Evolutionary conservation across 2,329 filamentous ascomycete species (phyloP), one percentile per base, ranked within the genome.

Genomic region (Fusarium illudens): DNA sequence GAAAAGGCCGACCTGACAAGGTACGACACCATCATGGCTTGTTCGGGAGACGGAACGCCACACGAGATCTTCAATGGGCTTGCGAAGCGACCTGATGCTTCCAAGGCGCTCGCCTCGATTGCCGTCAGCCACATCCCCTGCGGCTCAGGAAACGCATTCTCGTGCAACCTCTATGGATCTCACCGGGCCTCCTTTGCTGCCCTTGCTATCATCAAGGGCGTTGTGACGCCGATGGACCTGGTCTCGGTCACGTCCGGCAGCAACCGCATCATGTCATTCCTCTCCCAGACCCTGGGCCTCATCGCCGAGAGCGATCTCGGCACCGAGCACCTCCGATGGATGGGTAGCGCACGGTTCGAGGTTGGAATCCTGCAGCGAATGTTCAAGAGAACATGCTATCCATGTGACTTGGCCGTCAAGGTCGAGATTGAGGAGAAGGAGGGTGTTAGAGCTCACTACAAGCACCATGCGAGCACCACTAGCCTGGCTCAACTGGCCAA

Each of bases 61-160:
- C 91, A 97, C 76, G 96, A 99, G 79, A 91, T 97, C 9, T 97
- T 97, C 83, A 98, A 99, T 76, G 96, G 96, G 0, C 81, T 99
- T 30, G 94, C 88, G 13, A 90, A 89, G 79, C 89, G 93, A 36
- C 76, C 85, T 5, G 92, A 97, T 79, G 94, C 94, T 19, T 83
- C 84, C 30, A 86, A 86, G 58, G 96, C 95, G 0, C 81, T 99
- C 63, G 81, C 84, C 20, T 92, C 90, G 73, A 81, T 98, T 13
- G 92, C 96, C 1, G 89, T 99, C 2, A 90, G 90, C 20, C 93
- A 97, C 75, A 85, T 99, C 33, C 96, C 96, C 2, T 97, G 94
- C 75, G 96, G 96, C 13, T 96, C 92, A 51, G 96, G 96, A 6
- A 99, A 99, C 78, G 96, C 93, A 20, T 92, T 98, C 89, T 92